Percentiles rank a stretch among this genome's conserved stretches.
These are phyloP conservation scores for Auriscalpium orientale DNA, from an alignment of 768 basidiomycete genomes.

Conservation along the genomic window DNA sequence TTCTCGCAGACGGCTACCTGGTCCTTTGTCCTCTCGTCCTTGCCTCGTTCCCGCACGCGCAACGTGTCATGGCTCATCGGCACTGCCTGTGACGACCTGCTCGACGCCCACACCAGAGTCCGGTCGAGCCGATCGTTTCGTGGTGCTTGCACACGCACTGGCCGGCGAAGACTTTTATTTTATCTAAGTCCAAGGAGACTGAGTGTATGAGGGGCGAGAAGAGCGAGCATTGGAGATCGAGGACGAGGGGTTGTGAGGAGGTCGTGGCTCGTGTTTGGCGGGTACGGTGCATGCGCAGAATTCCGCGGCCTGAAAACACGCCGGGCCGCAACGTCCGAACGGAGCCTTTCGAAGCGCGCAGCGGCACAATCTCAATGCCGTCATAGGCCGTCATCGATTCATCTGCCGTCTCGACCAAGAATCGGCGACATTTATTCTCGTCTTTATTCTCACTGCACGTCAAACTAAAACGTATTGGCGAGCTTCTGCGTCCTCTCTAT, in stretches of 20 bases:
- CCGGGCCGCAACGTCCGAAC: no score
- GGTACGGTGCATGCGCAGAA: conserved; percentile 71
- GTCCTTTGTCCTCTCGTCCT: conserved; percentile 64
- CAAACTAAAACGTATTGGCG: no score
- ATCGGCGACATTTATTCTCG: no score
- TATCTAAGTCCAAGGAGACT: conserved; percentile 78
- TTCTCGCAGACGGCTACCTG: conserved; percentile 78
- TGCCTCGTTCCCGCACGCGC: conserved; percentile 83
- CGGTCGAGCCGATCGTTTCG: conserved; percentile 84
- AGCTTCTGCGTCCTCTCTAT: no score
- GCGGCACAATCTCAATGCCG: no score
- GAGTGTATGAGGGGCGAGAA: conserved; percentile 67
- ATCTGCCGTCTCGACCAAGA: no score
- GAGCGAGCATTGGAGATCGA: conserved; percentile 88
- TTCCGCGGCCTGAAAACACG: no score
- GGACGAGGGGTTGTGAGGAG: conserved; percentile 76
- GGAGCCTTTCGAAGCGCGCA: no score
- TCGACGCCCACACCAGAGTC: conserved; percentile 80
- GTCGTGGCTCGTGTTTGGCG: conserved; percentile 90
- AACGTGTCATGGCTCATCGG: conserved; percentile 94
- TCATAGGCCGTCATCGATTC: no score
- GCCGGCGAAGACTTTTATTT: conserved; percentile 79
- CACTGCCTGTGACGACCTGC: conserved; percentile 82
- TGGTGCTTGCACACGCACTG: conserved; percentile 73
- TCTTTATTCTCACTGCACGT: no score